Conservation (phyloP, 2,329 filamentous ascomycete genomes). For the Phaeosphaeriaceae sp. region DNA sequence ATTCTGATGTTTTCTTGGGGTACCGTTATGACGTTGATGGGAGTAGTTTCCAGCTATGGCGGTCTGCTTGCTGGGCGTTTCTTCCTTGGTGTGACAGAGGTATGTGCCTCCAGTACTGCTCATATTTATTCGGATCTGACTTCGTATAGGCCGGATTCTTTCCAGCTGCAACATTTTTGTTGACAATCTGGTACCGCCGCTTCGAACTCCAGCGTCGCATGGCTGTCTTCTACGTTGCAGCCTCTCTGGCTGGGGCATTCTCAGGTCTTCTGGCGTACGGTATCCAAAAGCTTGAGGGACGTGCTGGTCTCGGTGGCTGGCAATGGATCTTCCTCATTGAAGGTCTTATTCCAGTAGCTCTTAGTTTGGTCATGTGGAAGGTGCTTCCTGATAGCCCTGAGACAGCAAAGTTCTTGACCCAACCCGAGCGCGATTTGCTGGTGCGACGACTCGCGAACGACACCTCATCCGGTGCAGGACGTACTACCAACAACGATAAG, state of each 20-base stretch:
- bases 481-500: slow-evolving; percentile 57
- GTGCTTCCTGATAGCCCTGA: slow-evolving; percentile 59
- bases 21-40: slow-evolving; percentile 41
- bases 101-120: slow-evolving; percentile 10
- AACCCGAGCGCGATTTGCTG: slow-evolving; percentile 42
- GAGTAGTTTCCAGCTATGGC: slow-evolving; percentile 21
- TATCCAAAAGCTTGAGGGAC: slow-evolving; percentile 38
- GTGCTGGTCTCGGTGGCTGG: slow-evolving; percentile 33
- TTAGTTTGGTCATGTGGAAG: slow-evolving; percentile 59
- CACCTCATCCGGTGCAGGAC: slow-evolving; percentile 54
- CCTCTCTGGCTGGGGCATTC: slow-evolving; percentile 40
- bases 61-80: slow-evolving; percentile 26
- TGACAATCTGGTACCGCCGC: slow-evolving; percentile 43
- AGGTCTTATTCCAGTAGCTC: slow-evolving; percentile 37
- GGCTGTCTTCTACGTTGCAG: slow-evolving; percentile 43
- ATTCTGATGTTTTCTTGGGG: slow-evolving; percentile 71
- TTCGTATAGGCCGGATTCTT: slow-evolving; percentile 60
- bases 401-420: slow-evolving; percentile 47
- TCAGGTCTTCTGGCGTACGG: slow-evolving; percentile 43
- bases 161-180: slow-evolving; percentile 64
- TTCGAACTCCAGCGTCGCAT: slow-evolving; percentile 43
- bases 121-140: slow-evolving; percentile 4
- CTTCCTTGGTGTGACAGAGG: slow-evolving; percentile 42
- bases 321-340: slow-evolving; percentile 41
- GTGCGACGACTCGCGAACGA: slow-evolving; percentile 47